Evolutionary conservation across 2,329 filamentous ascomycete species (phyloP), one percentile per base, ranked within the genome.

Genomic region (Aspergillus sp.): DNA sequence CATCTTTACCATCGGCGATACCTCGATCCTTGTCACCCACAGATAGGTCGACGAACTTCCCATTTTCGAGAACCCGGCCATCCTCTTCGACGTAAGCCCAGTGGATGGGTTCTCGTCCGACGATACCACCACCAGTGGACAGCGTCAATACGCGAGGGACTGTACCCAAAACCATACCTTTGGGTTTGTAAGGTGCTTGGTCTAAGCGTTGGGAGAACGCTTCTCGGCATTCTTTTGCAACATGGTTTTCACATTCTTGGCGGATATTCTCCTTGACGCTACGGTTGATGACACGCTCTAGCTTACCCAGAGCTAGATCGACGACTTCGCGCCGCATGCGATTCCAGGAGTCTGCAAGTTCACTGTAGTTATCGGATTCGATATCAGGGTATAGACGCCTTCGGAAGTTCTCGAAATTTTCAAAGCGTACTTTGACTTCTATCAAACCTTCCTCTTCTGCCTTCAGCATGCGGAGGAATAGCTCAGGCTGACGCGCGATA

Each of bases 401-500:
- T 57, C 87, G 87, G 79, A 96, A 93, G 34, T 88, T 84, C 6
- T 88, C 85, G 66, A 90, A 87, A 55, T 89, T 86, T 66, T 91
- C 86, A 72, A 98, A 83, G 13, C 84, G 84, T 17, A 98, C 85
- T 65, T 86, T 87, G 54, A 99, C 90, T 58, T 96, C 91, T 13
- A 99, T 84, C 1, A 99, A 80, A 2, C 93, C 93, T 72, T 99
- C 95, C 68, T 95, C 89, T 73, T 99, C 95, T 2, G 95, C 95
- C 73, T 92, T 96, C 74, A 98, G 86, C 95, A 99, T 99, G 77
- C 96, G 93, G 56, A 99, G 79, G 72, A 95, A 99, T 24, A 96
- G 81, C 63, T 97, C 93, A 1, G 95, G 95, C 53, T 90, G 87
- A 52, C 87, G 86, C 3, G 91, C 89, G 58, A 98, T 84, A 64